A percentile compares a stretch with the other conserved stretches of the same genome.
phyloP scores from a whole-genome alignment of 1,139 yeast species.

The Lodderomyces jiufengensis region DNA sequence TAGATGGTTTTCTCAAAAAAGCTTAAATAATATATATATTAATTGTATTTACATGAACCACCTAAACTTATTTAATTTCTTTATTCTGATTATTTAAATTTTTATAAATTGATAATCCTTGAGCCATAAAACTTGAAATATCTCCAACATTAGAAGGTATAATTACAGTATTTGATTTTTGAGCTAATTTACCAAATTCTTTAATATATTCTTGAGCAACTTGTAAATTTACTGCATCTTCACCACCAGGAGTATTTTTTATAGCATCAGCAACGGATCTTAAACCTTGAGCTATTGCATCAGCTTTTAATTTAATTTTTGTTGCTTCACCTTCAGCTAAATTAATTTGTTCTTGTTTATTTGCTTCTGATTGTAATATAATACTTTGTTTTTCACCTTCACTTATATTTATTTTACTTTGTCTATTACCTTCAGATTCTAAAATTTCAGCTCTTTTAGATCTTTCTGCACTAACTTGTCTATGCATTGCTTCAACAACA shows the following conservation, averaged over 20 bases:
- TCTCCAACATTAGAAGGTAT: constrained; percentile 77
- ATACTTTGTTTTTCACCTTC: constrained; percentile 74
- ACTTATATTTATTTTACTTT: constrained; percentile 73
- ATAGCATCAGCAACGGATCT: constrained; percentile 64
- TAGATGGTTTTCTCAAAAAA: constrained; percentile 57
- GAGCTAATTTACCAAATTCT: constrained; percentile 79
- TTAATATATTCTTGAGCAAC: constrained; percentile 83
- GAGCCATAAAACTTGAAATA: constrained; percentile 69
- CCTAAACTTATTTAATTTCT: background rate
- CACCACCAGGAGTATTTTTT: constrained; percentile 63
- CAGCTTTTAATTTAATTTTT: constrained; percentile 63
- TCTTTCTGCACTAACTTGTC: constrained; percentile 84
- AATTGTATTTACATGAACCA: background rate
- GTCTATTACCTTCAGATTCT: constrained; percentile 82
- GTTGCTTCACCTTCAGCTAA: constrained; percentile 69
- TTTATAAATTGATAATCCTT: constrained; percentile 71
- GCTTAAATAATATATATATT: constrained; percentile 14
- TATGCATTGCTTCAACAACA: constrained; percentile 88
- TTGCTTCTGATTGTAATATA: constrained; percentile 70
- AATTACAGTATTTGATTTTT: constrained; percentile 74
- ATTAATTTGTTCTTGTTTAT: constrained; percentile 58
- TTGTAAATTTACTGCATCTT: constrained; percentile 71
- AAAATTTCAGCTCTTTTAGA: constrained; percentile 83
- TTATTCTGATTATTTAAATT: constrained; percentile 33
- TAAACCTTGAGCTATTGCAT: constrained; percentile 74